These are phyloP conservation scores for Ascochyta rabiei DNA, from an alignment of 2,329 filamentous ascomycete species.

Conservation along the genomic window DNA sequence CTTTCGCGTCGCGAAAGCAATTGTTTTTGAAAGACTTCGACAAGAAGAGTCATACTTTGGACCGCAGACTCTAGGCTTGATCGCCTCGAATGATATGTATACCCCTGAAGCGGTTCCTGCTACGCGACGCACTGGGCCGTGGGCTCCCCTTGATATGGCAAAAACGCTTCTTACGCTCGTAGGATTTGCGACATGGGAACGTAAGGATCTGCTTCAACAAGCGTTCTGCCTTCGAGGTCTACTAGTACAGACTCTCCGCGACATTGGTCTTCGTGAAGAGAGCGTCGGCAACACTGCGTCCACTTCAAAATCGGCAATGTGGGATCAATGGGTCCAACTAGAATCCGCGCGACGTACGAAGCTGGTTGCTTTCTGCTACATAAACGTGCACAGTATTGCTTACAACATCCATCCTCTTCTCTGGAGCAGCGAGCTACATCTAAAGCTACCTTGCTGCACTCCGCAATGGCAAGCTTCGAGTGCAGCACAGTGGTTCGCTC, in stretches of 20 bases:
- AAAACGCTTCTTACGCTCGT: constrained; percentile 41
- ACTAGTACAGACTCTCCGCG: constrained; percentile 36
- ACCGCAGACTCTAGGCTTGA: constrained; percentile 30
- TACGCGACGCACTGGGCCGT: constrained; percentile 27
- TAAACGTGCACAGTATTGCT: constrained; percentile 42
- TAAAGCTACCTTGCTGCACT: constrained; percentile 36
- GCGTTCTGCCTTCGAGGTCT: constrained; percentile 37
- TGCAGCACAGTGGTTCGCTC: constrained; percentile 34
- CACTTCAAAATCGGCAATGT: constrained; percentile 30
- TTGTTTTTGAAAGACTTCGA: constrained; percentile 35
- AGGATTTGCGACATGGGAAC: constrained; percentile 42
- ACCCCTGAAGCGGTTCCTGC: constrained; percentile 12
- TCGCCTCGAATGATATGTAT: constrained; percentile 20
- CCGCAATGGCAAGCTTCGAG: constrained; percentile 34
- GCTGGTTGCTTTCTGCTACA: constrained; percentile 40
- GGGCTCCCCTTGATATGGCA: constrained; percentile 35
- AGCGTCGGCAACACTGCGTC: constrained; percentile 9
- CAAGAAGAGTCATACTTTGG: constrained; percentile 34
- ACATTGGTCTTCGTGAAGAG: constrained; percentile 36
- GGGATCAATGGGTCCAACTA: constrained; percentile 38
- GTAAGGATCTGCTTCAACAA: constrained; percentile 37
- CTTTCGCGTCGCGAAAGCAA: constrained; percentile 37
- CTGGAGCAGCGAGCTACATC: constrained; percentile 37
- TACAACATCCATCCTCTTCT: constrained; percentile 41
- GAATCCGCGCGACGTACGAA: constrained; percentile 42